A percentile compares a stretch with the other conserved stretches of the same genome.
Conservation (phyloP, 805 yeast species). For the Sugiyamaella valdiviana region DNA sequence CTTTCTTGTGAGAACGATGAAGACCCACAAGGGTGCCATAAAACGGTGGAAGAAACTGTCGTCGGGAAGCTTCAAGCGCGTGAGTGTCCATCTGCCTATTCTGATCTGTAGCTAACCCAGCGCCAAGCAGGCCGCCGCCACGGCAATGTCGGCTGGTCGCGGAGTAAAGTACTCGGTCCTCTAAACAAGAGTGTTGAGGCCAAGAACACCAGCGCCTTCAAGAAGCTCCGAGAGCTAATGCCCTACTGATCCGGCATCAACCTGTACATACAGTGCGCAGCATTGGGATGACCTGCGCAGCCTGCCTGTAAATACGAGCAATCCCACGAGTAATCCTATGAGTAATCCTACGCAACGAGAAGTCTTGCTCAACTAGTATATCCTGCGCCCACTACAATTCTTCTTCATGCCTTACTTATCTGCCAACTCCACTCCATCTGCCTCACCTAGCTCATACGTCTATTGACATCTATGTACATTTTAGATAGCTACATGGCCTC, state of each 20-base stretch:
- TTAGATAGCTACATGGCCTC: conserved; percentile 3
- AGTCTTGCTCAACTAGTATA: no score
- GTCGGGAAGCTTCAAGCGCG: conserved; percentile 52
- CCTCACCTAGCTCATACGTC: not conserved
- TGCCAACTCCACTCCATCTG: no score
- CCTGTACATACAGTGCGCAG: conserved; percentile 7
- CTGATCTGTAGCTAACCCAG: conserved; percentile 21
- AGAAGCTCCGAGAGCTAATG: conserved; percentile 51
- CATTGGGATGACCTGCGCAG: no score
- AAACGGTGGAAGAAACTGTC: conserved; percentile 80
- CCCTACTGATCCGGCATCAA: conserved; percentile 33
- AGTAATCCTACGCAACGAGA: no score
- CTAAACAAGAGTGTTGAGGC: conserved; percentile 53
- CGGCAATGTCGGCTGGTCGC: conserved; percentile 86
- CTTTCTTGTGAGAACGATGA: conserved; percentile 28
- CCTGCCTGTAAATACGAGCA: no score
- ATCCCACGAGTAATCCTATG: no score
- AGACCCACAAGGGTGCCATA: conserved; percentile 82
- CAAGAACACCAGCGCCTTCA: conserved; percentile 47
- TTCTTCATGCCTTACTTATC: no score
- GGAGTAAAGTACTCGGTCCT: conserved; percentile 45
- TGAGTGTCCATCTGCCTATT: conserved; percentile 21
- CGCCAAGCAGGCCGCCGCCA: conserved; percentile 84
- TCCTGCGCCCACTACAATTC: no score
- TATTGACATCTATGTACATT: conserved; percentile 3